phyloP scores from a whole-genome alignment of 1,139 yeast species.

The Magnusiomyces fungicola region DNA sequence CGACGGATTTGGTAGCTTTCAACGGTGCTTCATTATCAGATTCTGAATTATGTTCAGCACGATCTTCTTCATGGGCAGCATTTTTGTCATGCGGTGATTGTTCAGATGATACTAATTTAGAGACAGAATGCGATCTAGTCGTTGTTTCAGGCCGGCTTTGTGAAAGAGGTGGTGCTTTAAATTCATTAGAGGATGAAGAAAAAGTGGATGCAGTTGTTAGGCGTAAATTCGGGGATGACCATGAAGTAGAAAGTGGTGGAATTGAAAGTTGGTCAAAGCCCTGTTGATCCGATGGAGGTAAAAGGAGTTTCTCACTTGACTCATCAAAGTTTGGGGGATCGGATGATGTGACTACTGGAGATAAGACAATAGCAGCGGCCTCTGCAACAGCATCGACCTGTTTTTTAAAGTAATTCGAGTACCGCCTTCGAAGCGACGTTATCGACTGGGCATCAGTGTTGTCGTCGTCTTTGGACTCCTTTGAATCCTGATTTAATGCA shows the following conservation, averaged over 20 bases:
- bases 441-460: not conserved
- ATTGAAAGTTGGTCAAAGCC: not conserved
- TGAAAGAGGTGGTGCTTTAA: not conserved
- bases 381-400: conserved; percentile 3
- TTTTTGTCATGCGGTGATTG: no score
- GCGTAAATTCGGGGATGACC: not conserved
- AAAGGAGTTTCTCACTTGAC: not conserved
- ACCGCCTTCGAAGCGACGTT: not conserved
- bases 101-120: no score
- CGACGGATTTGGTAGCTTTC: no score
- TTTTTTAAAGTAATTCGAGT: not conserved
- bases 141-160: no score
- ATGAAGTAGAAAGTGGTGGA: not conserved
- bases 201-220: not conserved
- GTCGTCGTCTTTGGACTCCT: not conserved
- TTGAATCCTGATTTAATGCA: not conserved
- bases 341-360: not conserved
- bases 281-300: not conserved
- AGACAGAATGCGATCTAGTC: no score
- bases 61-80: no score
- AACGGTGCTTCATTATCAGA: no score
- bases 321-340: not conserved
- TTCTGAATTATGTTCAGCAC: no score
- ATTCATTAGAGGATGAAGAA: not conserved
- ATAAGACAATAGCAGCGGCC: not conserved